phyloP scores from a whole-genome alignment of 768 basidiomycete genomes.

The Pholiota conissans region DNA sequence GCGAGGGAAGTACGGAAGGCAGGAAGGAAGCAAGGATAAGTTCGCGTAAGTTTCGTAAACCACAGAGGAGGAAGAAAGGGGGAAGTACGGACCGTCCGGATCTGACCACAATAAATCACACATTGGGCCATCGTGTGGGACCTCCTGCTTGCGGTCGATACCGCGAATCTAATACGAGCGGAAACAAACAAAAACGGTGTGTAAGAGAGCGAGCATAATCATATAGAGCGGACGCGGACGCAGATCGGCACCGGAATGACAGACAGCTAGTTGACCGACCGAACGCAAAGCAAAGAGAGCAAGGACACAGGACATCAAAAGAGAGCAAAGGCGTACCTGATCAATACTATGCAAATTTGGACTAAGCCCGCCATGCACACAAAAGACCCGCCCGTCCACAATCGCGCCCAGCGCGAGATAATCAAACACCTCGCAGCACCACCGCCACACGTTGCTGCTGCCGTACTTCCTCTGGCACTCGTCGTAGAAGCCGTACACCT shows the following conservation, averaged over 20 bases:
- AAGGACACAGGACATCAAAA: no score
- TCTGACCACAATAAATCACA: constrained; percentile 99
- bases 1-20: no score
- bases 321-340: no score
- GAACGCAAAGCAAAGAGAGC: no score
- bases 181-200: neutral
- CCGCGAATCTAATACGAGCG: constrained; percentile 70
- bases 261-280: no score
- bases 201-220: neutral
- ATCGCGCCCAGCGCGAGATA: constrained; percentile 93
- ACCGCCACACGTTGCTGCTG: constrained; percentile 91
- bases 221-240: no score
- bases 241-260: neutral
- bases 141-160: constrained; percentile 96
- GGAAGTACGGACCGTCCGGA: constrained; percentile 77
- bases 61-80: constrained; percentile 3
- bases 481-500: constrained; percentile 94
- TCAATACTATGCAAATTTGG: constrained; percentile 85
- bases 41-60: no score
- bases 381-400: constrained; percentile 96
- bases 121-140: constrained; percentile 98
- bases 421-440: constrained; percentile 99
- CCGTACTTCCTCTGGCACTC: constrained; percentile 98
- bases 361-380: constrained; percentile 95
- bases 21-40: no score